Percentiles rank a stretch among this genome's conserved stretches.
Conservation (phyloP, 2,329 filamentous ascomycete species). For the Lasiodiplodia sp. region DNA sequence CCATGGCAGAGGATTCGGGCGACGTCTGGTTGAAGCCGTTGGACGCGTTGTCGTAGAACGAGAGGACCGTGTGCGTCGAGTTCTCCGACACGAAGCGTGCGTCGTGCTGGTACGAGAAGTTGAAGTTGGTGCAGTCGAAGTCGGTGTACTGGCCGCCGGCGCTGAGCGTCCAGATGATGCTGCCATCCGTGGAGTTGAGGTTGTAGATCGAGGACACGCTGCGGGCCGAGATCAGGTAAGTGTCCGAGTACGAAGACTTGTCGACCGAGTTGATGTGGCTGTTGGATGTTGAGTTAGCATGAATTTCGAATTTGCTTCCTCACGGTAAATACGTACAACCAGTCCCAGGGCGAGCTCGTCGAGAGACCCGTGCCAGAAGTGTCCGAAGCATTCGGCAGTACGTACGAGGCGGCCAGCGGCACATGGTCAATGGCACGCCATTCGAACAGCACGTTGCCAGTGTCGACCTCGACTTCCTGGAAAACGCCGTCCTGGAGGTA, state of each 20-base stretch:
- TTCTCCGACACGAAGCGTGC: conserved; percentile 57
- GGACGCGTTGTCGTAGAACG: conserved; percentile 63
- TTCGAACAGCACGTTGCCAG: conserved; percentile 63
- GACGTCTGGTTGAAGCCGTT: conserved; percentile 54
- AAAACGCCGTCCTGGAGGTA: conserved; percentile 61
- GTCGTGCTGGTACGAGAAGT: conserved; percentile 62
- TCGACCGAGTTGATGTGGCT: conserved; percentile 63
- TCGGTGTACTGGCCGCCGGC: conserved; percentile 31
- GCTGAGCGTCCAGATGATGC: conserved; percentile 60
- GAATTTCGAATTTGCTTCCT: background rate
- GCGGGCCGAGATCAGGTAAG: conserved; percentile 63
- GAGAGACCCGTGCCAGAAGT: conserved; percentile 54
- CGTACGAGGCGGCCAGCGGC: conserved; percentile 56
- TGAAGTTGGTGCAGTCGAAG: conserved; percentile 49
- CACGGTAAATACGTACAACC: conserved; percentile 43
- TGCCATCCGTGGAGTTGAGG: conserved; percentile 57
- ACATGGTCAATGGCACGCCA: conserved; percentile 66
- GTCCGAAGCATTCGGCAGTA: conserved; percentile 52
- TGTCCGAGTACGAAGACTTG: conserved; percentile 55
- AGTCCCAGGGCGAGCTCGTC: conserved; percentile 59
- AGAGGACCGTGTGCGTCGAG: conserved; percentile 57
- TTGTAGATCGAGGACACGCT: conserved; percentile 57
- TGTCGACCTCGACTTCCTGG: conserved; percentile 63
- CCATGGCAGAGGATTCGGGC: conserved; percentile 33
- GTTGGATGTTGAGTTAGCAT: background rate